Conservation (phyloP, 495 filamentous ascomycete species). For the Penicillium paradoxum region DNA sequence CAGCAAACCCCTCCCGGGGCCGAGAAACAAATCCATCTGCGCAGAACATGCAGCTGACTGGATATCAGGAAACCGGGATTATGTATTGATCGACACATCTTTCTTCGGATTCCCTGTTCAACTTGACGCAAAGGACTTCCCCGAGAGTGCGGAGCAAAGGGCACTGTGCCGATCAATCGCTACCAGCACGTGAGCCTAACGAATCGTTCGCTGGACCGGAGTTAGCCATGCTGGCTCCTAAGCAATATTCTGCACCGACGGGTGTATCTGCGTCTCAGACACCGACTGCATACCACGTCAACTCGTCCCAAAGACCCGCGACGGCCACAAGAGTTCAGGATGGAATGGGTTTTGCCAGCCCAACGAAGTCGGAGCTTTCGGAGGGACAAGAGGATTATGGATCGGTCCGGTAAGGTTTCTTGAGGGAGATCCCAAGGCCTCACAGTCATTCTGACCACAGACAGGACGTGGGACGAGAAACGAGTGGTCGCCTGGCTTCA, state of each 20-base stretch:
- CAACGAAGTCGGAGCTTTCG: constrained; percentile 95
- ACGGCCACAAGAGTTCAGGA: constrained; percentile 52
- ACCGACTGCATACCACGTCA: constrained; percentile 48
- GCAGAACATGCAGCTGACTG: constrained; percentile 9
- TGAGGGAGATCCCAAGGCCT: neutral
- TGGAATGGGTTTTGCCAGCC: constrained; percentile 68
- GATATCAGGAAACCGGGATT: constrained; percentile 8
- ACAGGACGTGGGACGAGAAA: constrained; percentile 82
- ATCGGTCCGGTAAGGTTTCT: constrained; percentile 51
- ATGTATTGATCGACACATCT: constrained; percentile 18
- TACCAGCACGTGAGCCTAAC: neutral
- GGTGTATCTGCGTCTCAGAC: constrained; percentile 52
- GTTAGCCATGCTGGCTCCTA: constrained; percentile 78
- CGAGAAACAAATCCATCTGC: neutral
- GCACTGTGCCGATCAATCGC: constrained; percentile 1
- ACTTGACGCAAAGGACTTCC: constrained; percentile 5
- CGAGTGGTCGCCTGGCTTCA: constrained; percentile 84
- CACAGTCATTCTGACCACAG: constrained; percentile 18
- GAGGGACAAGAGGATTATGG: constrained; percentile 59
- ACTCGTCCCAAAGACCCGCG: constrained; percentile 44
- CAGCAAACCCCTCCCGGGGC: neutral
- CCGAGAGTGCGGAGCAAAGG: constrained; percentile 12
- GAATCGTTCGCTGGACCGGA: constrained; percentile 1
- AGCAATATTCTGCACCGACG: constrained; percentile 65
- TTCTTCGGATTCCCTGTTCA: constrained; percentile 6